phyloP scores from a whole-genome alignment of 805 yeast genomes.

The Schizosaccharomyces octosporus region DNA sequence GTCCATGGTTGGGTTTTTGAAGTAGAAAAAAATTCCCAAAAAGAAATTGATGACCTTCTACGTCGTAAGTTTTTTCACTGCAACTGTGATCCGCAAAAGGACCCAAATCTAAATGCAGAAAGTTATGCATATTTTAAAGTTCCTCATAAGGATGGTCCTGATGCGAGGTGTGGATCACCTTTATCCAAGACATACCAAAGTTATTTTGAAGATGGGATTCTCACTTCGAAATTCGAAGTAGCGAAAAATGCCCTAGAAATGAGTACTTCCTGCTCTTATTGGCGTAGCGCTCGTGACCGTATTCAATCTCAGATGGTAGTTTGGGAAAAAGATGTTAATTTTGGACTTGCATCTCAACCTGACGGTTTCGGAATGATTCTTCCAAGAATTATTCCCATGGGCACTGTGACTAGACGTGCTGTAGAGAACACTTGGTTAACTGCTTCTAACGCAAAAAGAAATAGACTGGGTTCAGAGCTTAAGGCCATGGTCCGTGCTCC shows the following conservation, averaged over 20 bases:
- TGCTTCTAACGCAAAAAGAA: slow-evolving; percentile 75
- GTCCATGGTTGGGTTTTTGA: slow-evolving; percentile 73
- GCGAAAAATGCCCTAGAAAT: slow-evolving; percentile 61
- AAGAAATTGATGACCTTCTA: slow-evolving; percentile 13
- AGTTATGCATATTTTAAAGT: slow-evolving; percentile 30
- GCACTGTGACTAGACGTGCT: slow-evolving; percentile 86
- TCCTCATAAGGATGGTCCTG: slow-evolving; percentile 73
- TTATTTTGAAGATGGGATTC: slow-evolving; percentile 45
- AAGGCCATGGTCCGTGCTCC: slow-evolving; percentile 77
- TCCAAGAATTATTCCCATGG: slow-evolving; percentile 77
- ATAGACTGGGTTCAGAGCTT: slow-evolving; percentile 76
- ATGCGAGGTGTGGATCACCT: slow-evolving; percentile 44
- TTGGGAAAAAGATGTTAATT: slow-evolving; percentile 15
- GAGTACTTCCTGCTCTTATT: slow-evolving; percentile 63
- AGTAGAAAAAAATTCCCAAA: slow-evolving; percentile 14
- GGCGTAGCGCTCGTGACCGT: slow-evolving; percentile 78
- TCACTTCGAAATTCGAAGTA: slow-evolving; percentile 43
- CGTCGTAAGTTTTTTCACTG: slow-evolving; percentile 16
- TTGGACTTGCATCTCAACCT: slow-evolving; percentile 7
- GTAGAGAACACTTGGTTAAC: slow-evolving; percentile 96
- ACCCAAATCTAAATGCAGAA: slow-evolving; percentile 10
- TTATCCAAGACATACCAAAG: slow-evolving; percentile 52
- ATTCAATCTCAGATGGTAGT: slow-evolving; percentile 72
- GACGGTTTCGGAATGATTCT: slow-evolving; percentile 28
- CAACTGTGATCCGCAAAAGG: slow-evolving; percentile 6